A percentile compares a stretch with the other conserved stretches of the same genome.
phyloP scores from a whole-genome alignment of 768 basidiomycete genomes.

The Fomitopsis pulvina region DNA sequence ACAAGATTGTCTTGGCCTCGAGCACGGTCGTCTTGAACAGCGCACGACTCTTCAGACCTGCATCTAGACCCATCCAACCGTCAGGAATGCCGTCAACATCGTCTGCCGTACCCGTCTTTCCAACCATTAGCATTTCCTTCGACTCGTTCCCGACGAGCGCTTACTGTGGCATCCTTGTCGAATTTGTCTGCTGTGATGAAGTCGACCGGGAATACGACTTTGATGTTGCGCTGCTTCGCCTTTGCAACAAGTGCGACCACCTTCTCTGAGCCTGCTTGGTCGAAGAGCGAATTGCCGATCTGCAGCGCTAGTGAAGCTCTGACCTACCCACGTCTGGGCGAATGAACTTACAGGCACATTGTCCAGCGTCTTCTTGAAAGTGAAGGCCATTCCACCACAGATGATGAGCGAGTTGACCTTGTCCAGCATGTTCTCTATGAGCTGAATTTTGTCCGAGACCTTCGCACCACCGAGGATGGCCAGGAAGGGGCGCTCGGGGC shows the following conservation, averaged over 20 bases:
- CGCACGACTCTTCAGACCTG: slow-evolving; percentile 76
- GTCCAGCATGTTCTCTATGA: slow-evolving; percentile 99
- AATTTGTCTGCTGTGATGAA: slow-evolving; percentile 95
- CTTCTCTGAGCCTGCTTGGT: slow-evolving; percentile 82
- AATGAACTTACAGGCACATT: slow-evolving; percentile 57
- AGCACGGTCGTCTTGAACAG: slow-evolving; percentile 76
- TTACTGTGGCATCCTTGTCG: slow-evolving; percentile 80
- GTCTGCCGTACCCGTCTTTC: slow-evolving; percentile 68
- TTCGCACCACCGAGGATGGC: slow-evolving; percentile 98
- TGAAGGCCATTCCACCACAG: slow-evolving; percentile 98
- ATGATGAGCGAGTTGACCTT: slow-evolving; percentile 97
- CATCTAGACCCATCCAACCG: slow-evolving; percentile 94
- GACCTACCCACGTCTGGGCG: slow-evolving; percentile 3
- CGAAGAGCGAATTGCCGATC: slow-evolving; percentile 96
- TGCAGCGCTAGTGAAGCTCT: slow-evolving; percentile 21
- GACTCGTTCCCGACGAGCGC: slow-evolving; percentile 9
- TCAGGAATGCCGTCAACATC: slow-evolving; percentile 84
- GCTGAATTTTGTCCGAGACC: slow-evolving; percentile 97
- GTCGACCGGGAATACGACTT: slow-evolving; percentile 94
- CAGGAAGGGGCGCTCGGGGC: slow-evolving; percentile 91
- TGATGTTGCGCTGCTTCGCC: slow-evolving; percentile 86
- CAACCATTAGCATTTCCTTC: not conserved
- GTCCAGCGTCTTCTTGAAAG: slow-evolving; percentile 94
- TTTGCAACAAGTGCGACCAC: slow-evolving; percentile 81
- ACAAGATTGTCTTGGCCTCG: slow-evolving; percentile 91